Percentiles rank a stretch among this genome's conserved stretches.
These are phyloP conservation scores for Fraxinus cuspidata DNA, from an alignment of 257 asterid species.

Conservation along the genomic window DNA sequence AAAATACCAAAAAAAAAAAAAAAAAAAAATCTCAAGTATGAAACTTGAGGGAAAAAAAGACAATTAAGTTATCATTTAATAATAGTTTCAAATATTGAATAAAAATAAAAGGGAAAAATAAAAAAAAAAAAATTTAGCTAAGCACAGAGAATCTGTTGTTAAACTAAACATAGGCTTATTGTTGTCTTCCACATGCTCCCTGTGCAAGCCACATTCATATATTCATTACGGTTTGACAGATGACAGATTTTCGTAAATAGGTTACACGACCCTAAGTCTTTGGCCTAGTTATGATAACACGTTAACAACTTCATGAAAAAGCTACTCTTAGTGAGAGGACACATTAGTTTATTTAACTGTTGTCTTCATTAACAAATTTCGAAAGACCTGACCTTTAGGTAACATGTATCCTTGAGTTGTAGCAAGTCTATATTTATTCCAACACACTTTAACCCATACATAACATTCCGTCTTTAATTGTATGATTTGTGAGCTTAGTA, in stretches of 20 bases:
- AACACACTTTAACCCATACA: neutral
- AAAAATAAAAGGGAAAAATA: too few species aligned
- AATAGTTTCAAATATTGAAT: too few species aligned
- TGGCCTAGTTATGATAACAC: too few species aligned
- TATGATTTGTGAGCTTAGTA: neutral
- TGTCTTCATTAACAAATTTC: neutral
- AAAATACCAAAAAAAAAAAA: too few species aligned
- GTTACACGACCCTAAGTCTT: too few species aligned
- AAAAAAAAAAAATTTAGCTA: too few species aligned
- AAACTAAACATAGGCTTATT: too few species aligned
- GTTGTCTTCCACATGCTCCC: too few species aligned
- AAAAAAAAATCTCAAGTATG: too few species aligned
- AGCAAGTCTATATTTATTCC: neutral
- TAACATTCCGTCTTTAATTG: neutral
- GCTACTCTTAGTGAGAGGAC: neutral
- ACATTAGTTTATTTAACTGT: neutral
- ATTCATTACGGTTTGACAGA: neutral
- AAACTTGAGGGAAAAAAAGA: too few species aligned
- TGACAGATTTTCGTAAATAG: neutral
- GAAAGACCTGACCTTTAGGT: neutral
- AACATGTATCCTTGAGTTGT: neutral
- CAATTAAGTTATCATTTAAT: too few species aligned
- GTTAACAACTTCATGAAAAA: neutral
- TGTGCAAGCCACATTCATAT: neutral
- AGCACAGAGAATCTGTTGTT: too few species aligned